Evolutionary conservation across 2,329 filamentous ascomycete species (phyloP), one percentile per base, ranked within the genome.

Genomic region (Pseudopyrenochaeta lycopersici): DNA sequence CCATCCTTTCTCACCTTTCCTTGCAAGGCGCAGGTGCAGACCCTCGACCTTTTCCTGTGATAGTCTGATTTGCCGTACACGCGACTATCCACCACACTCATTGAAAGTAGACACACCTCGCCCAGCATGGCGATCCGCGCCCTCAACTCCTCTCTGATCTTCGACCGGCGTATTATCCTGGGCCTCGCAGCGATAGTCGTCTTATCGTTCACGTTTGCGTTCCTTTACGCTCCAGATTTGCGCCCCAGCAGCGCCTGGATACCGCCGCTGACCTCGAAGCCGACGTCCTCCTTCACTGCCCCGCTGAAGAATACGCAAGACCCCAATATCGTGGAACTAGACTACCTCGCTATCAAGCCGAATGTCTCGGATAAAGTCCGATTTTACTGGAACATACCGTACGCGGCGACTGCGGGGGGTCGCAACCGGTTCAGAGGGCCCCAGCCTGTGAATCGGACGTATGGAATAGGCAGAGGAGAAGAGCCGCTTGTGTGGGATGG

Each of bases 331-430:
- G 60, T 73, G 39, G 56, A 68, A 32, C 64, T 73, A 27, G 70
- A 73, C 52, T 73, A 73, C 52, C 58, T 73, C 11, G 56, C 64
- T 7, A 64, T 72, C 49, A 64, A 64, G 29, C 67, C 70, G 5
- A 64, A 67, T 38, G 66, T 66, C 40, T 58, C 62, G n/a, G 68
- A 70, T 21, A 60, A 64, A 20, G 62, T 71, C 2, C 60, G 66
- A 36, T 63, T 54, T 18, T 73, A 69, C 41, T 73, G 70, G 70
- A 73, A 73, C 47, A 72, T 73, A 12, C 70, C 70, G 0, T 73
- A 72, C 50, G 70, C 70, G 3, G 68, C 70, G 41, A 63, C 60
- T 12, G 64, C 70, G 14, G 60, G 58, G 18, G 69, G 68, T 10
- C 56, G 62, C 49, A 73, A 73, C 46, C 54, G 70, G 12, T 73